Evolutionary conservation across 1,284 basidiomycete species (phyloP).

Genomic region (Cryptococcus sp.): DNA sequence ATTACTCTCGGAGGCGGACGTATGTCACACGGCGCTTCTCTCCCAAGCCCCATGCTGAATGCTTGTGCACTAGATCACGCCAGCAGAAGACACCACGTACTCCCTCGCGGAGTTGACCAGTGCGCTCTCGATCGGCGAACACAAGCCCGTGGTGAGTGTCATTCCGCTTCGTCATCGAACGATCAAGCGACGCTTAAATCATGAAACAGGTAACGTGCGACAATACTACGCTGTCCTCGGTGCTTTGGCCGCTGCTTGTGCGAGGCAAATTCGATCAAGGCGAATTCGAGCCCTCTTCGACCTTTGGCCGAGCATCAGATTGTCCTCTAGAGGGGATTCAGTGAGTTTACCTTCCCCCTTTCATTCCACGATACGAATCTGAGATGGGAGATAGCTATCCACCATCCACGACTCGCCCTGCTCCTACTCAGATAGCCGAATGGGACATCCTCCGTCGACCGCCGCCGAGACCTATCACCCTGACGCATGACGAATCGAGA

Average conservation of each 20-base stretch:
- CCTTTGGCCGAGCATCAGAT: conserved; percentile 19
- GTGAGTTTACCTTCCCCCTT: conserved; percentile 23
- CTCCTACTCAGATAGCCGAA: conserved; percentile 29
- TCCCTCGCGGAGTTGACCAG: conserved; percentile 35
- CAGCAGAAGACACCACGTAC: conserved; percentile 49
- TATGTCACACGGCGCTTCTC: conserved; percentile 13
- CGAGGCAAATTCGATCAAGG: conserved; percentile 39
- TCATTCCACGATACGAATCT: neutral
- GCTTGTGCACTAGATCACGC: conserved; percentile 40
- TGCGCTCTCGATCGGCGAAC: conserved; percentile 29
- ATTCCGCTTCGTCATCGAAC: neutral
- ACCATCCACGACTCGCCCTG: conserved; percentile 27
- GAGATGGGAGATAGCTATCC: conserved; percentile 34
- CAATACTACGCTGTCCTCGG: conserved; percentile 34
- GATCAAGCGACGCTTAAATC: neutral
- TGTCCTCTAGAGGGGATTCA: conserved; percentile 49
- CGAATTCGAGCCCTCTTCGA: conserved; percentile 30
- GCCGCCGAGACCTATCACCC: conserved; percentile 46
- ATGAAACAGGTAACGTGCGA: conserved; percentile 39
- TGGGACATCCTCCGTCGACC: conserved; percentile 50
- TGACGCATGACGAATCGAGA: conserved; percentile 36
- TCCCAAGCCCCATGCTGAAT: neutral
- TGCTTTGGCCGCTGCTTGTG: conserved; percentile 45
- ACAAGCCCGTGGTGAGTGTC: conserved; percentile 37
- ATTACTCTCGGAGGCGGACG: conserved; percentile 43